These are phyloP conservation scores for Pythium rhizo-oryzae DNA, from an alignment of 352 stramenopile genomes.

Conservation along the genomic window DNA sequence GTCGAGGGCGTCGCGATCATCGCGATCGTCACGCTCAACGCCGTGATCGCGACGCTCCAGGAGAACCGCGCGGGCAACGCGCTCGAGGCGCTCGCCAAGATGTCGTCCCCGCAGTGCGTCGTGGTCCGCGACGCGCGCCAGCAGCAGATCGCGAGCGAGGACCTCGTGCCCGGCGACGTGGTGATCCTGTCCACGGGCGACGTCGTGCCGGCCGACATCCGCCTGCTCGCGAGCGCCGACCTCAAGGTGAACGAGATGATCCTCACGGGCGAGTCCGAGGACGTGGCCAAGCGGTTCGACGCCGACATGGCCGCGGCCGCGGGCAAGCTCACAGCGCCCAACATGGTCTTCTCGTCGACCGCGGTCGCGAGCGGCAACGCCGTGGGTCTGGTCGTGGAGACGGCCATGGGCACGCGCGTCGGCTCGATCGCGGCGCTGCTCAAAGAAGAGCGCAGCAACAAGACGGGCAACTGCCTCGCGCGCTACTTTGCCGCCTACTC, in stretches of 20 bases:
- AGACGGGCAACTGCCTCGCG: slow-evolving; percentile 36
- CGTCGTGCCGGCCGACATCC: slow-evolving; percentile 77
- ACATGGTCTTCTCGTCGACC: slow-evolving; percentile 90
- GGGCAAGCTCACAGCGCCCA: slow-evolving; percentile 27
- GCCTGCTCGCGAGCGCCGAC: slow-evolving; percentile 59
- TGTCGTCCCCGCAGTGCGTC: slow-evolving; percentile 38
- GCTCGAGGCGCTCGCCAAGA: slow-evolving; percentile 37
- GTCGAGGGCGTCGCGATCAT: slow-evolving; percentile 44
- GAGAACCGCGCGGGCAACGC: slow-evolving; percentile 41
- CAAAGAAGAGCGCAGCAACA: slow-evolving; percentile 42
- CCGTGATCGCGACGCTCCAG: slow-evolving; percentile 40
- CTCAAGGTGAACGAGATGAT: slow-evolving; percentile 79
- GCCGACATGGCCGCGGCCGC: slow-evolving; percentile 5
- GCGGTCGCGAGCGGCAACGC: slow-evolving; percentile 39
- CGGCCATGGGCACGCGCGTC: slow-evolving; percentile 27
- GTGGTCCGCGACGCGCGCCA: slow-evolving; percentile 35
- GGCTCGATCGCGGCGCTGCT: slow-evolving; percentile 31
- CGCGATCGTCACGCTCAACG: slow-evolving; percentile 45
- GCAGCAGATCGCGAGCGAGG: slow-evolving; percentile 34
- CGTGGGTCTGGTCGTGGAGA: slow-evolving; percentile 24
- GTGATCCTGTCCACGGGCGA: slow-evolving; percentile 73
- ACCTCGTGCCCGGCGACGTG: slow-evolving; percentile 44
- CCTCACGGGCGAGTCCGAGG: slow-evolving; percentile 81
- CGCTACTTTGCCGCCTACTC: slow-evolving; percentile 37
- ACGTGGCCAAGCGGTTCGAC: slow-evolving; percentile 34